Evolutionary conservation across 2,329 filamentous ascomycete genomes (phyloP).

Genomic region (Colletotrichum ledebouriae): DNA sequence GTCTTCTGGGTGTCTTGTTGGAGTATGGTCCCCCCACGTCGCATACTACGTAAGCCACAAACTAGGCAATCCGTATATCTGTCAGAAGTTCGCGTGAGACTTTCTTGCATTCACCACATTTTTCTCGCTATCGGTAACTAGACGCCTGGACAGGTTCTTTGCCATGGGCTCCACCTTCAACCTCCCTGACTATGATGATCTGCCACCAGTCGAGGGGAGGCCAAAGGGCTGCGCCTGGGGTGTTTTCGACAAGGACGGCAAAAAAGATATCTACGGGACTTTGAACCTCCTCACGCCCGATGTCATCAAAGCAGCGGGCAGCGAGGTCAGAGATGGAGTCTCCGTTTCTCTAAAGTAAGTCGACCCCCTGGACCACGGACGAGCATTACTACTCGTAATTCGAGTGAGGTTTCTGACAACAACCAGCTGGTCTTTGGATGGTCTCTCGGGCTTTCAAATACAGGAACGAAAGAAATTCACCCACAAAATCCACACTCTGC

Average conservation of each 20-base stretch:
- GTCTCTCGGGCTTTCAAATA: constrained; percentile 51
- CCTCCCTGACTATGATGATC: constrained; percentile 60
- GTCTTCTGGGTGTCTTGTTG: no score
- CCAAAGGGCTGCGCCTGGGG: constrained; percentile 66
- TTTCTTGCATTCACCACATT: no score
- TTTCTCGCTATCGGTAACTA: no score
- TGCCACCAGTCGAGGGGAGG: constrained; percentile 58
- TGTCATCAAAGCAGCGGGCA: constrained; percentile 56
- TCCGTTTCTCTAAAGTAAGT: constrained; percentile 67
- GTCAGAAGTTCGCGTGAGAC: no score
- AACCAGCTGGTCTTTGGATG: constrained; percentile 59
- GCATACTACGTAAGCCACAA: no score
- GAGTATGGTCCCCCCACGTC: no score
- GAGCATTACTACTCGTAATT: not conserved
- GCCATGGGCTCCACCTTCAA: constrained; percentile 9
- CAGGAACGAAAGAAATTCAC: constrained; percentile 52
- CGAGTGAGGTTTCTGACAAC: not conserved
- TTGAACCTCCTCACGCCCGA: constrained; percentile 65
- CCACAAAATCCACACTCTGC: constrained; percentile 55
- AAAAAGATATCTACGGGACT: constrained; percentile 64
- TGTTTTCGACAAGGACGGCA: constrained; percentile 63
- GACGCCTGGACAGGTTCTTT: not conserved
- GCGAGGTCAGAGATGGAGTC: constrained; percentile 61
- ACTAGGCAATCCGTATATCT: no score
- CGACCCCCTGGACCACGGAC: no score